Evolutionary conservation across 768 basidiomycete species (phyloP).

Genomic region (Termitomyces eurrhizus): DNA sequence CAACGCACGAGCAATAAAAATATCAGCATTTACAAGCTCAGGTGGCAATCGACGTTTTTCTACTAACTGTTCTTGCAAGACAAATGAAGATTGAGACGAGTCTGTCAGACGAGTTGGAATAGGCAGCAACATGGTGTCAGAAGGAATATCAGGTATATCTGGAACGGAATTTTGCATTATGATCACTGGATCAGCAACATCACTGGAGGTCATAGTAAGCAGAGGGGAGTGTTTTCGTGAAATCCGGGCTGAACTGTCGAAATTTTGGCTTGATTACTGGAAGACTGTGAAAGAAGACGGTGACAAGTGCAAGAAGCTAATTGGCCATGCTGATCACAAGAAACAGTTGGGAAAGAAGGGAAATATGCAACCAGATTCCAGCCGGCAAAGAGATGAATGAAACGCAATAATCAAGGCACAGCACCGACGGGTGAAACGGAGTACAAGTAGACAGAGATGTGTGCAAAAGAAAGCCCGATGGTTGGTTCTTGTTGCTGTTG

Average conservation of each 20-base stretch:
- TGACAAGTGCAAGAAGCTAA: conserved; percentile 10
- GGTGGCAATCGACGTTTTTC: conserved; percentile 39
- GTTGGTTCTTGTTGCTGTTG: conserved; percentile 7
- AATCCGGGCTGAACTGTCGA: conserved; percentile 16
- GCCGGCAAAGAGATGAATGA: conserved; percentile 11
- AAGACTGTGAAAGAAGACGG: conserved; percentile 4
- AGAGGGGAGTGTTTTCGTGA: conserved; percentile 28
- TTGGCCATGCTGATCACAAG: conserved; percentile 15
- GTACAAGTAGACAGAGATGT: conserved; percentile 4
- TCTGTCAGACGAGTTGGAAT: conserved; percentile 33
- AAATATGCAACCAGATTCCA: conserved; percentile 17
- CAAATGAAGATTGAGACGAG: conserved; percentile 38
- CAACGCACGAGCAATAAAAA: conserved; percentile 55
- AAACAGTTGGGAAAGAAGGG: conserved; percentile 12
- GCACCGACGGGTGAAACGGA: conserved; percentile 1
- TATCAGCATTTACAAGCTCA: conserved; percentile 53
- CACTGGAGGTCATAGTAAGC: conserved; percentile 9
- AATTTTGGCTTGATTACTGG: conserved; percentile 16
- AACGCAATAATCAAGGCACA: background rate
- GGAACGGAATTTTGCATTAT: conserved; percentile 8
- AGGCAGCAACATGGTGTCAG: conserved; percentile 32
- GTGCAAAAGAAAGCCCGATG: background rate
- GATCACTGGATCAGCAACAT: conserved; percentile 6
- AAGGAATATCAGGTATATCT: conserved; percentile 2
- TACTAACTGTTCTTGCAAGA: conserved; percentile 40